phyloP scores from a whole-genome alignment of 495 filamentous ascomycete genomes.

The Thermochaetoides thermophila region DNA sequence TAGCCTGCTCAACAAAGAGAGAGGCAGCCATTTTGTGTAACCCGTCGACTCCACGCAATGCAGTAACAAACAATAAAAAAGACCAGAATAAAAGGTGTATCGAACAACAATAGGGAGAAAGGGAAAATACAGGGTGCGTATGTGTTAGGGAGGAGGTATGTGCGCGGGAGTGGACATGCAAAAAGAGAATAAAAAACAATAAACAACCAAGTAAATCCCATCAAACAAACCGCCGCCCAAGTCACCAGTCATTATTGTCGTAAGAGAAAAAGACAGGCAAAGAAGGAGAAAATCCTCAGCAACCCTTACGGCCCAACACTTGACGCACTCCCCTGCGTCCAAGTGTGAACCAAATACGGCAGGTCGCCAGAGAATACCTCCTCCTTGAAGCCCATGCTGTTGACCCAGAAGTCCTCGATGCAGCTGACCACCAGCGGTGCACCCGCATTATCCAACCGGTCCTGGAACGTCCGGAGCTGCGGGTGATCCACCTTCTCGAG shows the following conservation, averaged over 20 bases:
- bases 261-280: no score
- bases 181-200: constrained; percentile 3
- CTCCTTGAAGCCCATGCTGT: constrained; percentile 31
- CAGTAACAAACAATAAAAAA: constrained; percentile 13
- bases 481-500: constrained; percentile 18
- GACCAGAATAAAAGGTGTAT: constrained; percentile 5
- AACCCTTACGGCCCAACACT: constrained; percentile 2
- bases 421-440: constrained; percentile 8
- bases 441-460: constrained; percentile 7
- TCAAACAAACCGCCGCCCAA: no score
- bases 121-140: background rate
- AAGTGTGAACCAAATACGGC: constrained; percentile 17
- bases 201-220: constrained; percentile 3
- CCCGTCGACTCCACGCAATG: constrained; percentile 24
- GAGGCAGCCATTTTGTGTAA: constrained; percentile 16
- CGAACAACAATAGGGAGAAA: constrained; percentile 6
- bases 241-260: constrained; percentile 18
- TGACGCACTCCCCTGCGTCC: constrained; percentile 6
- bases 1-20: constrained; percentile 4
- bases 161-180: constrained; percentile 8
- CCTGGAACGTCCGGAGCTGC: constrained; percentile 9
- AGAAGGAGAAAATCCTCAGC: no score
- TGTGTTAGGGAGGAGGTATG: background rate
- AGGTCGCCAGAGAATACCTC: constrained; percentile 18
- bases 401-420: constrained; percentile 14